Percentiles rank a stretch among this genome's conserved stretches.
Conservation (phyloP, 2,329 filamentous ascomycete genomes). For the Penicillium sp. region DNA sequence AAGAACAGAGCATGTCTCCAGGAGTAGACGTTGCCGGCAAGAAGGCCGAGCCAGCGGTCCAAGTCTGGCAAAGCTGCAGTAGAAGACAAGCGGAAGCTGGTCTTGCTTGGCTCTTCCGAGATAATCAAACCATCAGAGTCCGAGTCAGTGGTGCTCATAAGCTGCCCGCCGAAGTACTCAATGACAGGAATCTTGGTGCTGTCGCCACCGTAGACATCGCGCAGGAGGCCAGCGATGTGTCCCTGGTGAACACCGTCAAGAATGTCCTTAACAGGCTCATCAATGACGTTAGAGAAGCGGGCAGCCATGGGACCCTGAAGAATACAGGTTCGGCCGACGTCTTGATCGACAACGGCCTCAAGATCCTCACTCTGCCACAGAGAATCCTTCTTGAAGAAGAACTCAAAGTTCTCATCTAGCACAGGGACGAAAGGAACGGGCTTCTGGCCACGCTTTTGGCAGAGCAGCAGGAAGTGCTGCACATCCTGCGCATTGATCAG, state of each 20-base stretch:
- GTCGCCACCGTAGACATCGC: conserved; percentile 70
- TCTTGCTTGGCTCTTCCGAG: conserved; percentile 68
- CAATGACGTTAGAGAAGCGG: conserved; percentile 77
- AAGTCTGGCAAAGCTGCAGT: conserved; percentile 65
- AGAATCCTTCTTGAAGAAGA: conserved; percentile 99
- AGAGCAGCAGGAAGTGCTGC: conserved; percentile 89
- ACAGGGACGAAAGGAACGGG: conserved; percentile 90
- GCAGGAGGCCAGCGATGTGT: conserved; percentile 71
- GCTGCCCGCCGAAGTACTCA: conserved; percentile 91
- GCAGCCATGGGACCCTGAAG: conserved; percentile 88
- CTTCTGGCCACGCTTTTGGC: conserved; percentile 86
- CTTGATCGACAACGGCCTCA: conserved; percentile 88
- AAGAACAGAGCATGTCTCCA: conserved; percentile 94
- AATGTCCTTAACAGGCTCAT: conserved; percentile 92
- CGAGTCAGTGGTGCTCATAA: conserved; percentile 58
- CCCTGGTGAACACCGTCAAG: conserved; percentile 80
- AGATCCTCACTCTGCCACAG: conserved; percentile 98
- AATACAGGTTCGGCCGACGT: conserved; percentile 92
- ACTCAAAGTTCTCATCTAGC: conserved; percentile 96
- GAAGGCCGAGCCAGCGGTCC: conserved; percentile 76
- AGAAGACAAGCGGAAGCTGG: conserved; percentile 72
- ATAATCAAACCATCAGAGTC: conserved; percentile 82
- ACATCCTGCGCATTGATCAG: conserved; percentile 98
- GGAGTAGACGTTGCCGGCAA: conserved; percentile 75
- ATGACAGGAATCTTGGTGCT: conserved; percentile 68